Evolutionary conservation across 2,329 filamentous ascomycete genomes (phyloP).

Genomic region (Neobulgaria alba): DNA sequence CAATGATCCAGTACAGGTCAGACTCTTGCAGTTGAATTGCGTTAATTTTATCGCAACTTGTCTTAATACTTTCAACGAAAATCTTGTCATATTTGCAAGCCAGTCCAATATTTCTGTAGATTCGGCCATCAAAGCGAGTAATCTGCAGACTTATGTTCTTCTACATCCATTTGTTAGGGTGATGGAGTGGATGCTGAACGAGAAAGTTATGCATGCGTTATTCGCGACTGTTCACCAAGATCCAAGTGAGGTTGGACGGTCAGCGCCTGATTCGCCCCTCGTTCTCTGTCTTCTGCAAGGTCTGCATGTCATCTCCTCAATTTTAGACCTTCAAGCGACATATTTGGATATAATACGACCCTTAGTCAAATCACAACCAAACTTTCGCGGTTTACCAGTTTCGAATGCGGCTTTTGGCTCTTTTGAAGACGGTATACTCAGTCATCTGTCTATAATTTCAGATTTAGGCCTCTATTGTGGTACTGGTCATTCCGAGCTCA

Average conservation of each 20-base stretch:
- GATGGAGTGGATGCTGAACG: slow-evolving; percentile 98
- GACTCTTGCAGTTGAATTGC: slow-evolving; percentile 69
- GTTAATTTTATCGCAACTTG: slow-evolving; percentile 76
- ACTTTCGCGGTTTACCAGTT: slow-evolving; percentile 50
- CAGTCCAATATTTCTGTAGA: slow-evolving; percentile 70
- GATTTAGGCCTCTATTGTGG: slow-evolving; percentile 82
- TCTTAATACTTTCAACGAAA: slow-evolving; percentile 84
- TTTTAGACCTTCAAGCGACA: slow-evolving; percentile 81
- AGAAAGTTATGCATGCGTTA: slow-evolving; percentile 71
- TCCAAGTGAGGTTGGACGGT: slow-evolving; percentile 59
- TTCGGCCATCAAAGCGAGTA: slow-evolving; percentile 61
- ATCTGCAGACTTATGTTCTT: slow-evolving; percentile 70
- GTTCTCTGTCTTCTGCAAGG: slow-evolving; percentile 69
- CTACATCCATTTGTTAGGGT: slow-evolving; percentile 89
- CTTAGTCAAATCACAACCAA: slow-evolving; percentile 58
- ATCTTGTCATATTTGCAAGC: slow-evolving; percentile 78
- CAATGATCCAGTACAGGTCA: slow-evolving; percentile 54
- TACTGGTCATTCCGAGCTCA: slow-evolving; percentile 71
- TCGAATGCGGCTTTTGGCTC: slow-evolving; percentile 72
- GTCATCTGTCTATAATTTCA: slow-evolving; percentile 68
- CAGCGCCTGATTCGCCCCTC: slow-evolving; percentile 69
- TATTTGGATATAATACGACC: slow-evolving; percentile 85
- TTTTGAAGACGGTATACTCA: slow-evolving; percentile 85
- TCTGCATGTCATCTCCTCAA: slow-evolving; percentile 75
- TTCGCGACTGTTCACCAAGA: slow-evolving; percentile 76